Evolutionary conservation across 371 early-diverging fungal species (phyloP), one percentile per base, ranked within the genome.

Genomic region (Syncephalastrum monosporum): DNA sequence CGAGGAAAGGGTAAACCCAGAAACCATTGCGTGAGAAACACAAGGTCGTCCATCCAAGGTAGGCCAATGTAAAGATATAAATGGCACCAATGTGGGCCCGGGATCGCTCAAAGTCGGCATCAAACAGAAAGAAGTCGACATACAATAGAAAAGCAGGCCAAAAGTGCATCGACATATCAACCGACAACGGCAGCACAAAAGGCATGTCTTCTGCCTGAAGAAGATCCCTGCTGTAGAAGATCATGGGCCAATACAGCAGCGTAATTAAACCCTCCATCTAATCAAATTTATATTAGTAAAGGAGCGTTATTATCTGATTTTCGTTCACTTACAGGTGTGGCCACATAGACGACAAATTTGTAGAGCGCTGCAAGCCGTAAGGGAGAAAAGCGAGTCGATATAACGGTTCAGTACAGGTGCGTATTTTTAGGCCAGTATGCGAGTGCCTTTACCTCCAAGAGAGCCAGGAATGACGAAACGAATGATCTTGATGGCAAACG

Each of bases 211-310:
- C 47, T 33, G 57, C 50, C 10, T 47, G 42, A 13, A 69, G 50
- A 7, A 69, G 29, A 8, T 62, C 57, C 24, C 50, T 55, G 38
- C 53, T 58, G 24, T 59, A 56, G 4, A 62, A 47, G 1, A 60
- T 48, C 63, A 69, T 61, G 16, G 65, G 53, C 69, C 69, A 69
- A 21, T 69, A 69, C 8, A 69, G 49, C 2, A 65, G 13, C 5
- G 62, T 47, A 21, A 69, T 65, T 23, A 69, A 55, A 7, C 65
- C 65, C 33, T 69, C 69, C 50, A 68, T 42, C 69, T 68, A 58
- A 53, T 46, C 43, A 16, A 29, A 27, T 6, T 29, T 51, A 16
- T 48, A 3, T 23, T 21, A 27, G 8, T 47, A 12, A 14, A 24
- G 21, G 21, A 21, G 21, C 0, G 21, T 21, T 21, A 21, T 21